A percentile compares a stretch with the other conserved stretches of the same genome.
Conservation (phyloP, 257 asterid species). For the Ligustrum vulgare region DNA sequence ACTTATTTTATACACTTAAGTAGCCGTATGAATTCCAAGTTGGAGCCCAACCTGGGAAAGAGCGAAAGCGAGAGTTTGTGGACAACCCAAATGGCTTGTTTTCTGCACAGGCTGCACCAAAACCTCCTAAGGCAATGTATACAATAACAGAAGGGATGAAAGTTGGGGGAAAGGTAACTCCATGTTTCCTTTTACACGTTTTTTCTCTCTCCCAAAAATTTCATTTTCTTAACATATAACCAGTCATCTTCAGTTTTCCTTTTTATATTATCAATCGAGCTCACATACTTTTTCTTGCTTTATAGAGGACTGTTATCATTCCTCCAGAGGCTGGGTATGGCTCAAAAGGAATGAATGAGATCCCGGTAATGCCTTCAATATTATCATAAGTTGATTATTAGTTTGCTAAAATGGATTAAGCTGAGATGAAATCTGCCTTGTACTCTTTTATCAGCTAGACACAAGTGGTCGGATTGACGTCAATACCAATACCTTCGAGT, state of each 20-base stretch:
- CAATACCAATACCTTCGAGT: background rate
- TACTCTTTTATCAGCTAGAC: background rate
- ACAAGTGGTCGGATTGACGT: background rate
- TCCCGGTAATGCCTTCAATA: constrained; percentile 58
- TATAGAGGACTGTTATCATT: constrained; percentile 83
- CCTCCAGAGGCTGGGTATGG: constrained; percentile 94
- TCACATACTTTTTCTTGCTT: constrained; percentile 17
- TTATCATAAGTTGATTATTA: background rate
- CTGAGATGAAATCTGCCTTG: background rate
- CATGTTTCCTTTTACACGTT: background rate
- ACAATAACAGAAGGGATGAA: constrained; percentile 86
- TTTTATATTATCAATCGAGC: background rate
- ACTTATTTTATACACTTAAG: constrained; percentile 33
- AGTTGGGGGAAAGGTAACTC: constrained; percentile 92
- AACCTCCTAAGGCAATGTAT: constrained; percentile 94
- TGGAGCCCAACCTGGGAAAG: constrained; percentile 89
- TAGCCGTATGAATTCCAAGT: constrained; percentile 96
- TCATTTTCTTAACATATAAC: background rate
- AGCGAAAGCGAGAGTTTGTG: constrained; percentile 90
- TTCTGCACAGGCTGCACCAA: constrained; percentile 97
- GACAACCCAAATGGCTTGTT: constrained; percentile 90
- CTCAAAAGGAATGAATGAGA: constrained; percentile 83
- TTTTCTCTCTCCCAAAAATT: no score
- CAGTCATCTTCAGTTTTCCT: background rate
- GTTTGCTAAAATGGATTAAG: background rate